Evolutionary conservation across 805 yeast species (phyloP).

Genomic region (Candida stauntonica): DNA sequence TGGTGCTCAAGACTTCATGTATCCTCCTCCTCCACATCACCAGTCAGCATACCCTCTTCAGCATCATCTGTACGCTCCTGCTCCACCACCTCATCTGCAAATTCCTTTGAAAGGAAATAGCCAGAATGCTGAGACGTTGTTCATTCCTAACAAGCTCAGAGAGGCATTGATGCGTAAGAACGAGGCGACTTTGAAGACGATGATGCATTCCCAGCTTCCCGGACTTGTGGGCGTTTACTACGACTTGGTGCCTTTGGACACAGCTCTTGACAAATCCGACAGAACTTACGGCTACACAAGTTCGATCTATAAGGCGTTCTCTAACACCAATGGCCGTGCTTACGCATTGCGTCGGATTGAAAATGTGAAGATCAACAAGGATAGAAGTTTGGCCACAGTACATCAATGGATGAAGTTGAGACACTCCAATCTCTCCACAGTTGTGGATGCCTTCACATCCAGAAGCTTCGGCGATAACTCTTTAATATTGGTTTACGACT

Average conservation of each 20-base stretch:
- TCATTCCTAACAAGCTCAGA: constrained; percentile 68
- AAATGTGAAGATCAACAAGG: constrained; percentile 48
- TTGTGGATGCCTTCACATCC: constrained; percentile 82
- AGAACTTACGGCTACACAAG: constrained; percentile 49
- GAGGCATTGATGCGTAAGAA: constrained; percentile 67
- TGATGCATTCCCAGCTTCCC: constrained; percentile 60
- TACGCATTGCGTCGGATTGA: constrained; percentile 77
- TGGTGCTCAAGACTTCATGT: constrained; percentile 12
- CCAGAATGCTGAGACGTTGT: constrained; percentile 62
- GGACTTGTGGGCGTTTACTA: constrained; percentile 79
- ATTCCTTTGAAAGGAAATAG: constrained; percentile 65
- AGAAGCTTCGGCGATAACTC: constrained; percentile 80
- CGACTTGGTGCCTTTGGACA: constrained; percentile 79
- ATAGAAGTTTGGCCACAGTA: constrained; percentile 54
- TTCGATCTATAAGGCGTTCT: constrained; percentile 72
- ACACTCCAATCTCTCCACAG: constrained; percentile 56
- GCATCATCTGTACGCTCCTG: constrained; percentile 86
- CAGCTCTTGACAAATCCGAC: constrained; percentile 32
- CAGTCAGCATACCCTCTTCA: constrained; percentile 51
- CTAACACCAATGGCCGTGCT: constrained; percentile 71
- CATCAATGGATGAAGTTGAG: constrained; percentile 62
- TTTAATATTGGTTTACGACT: constrained; percentile 77
- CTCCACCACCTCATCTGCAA: constrained; percentile 70
- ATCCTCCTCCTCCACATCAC: constrained; percentile 13
- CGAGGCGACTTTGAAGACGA: constrained; percentile 72